A percentile compares a stretch with the other conserved stretches of the same genome.
phyloP scores from a whole-genome alignment of 345 rosid genomes.

The Eucalyptus shirleyi region DNA sequence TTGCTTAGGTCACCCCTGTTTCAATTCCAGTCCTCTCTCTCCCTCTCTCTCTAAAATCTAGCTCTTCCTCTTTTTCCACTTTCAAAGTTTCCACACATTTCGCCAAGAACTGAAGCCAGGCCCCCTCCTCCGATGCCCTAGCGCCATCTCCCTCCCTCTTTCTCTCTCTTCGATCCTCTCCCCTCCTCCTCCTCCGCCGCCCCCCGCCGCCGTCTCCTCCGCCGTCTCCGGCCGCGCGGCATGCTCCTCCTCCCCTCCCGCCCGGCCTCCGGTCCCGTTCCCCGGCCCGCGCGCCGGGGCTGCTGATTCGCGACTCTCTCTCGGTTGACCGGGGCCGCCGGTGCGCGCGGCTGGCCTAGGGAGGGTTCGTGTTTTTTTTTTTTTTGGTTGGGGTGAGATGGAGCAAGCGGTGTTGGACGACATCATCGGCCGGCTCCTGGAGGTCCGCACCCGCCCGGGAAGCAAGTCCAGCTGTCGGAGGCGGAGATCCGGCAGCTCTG shows the following conservation, averaged over 20 bases:
- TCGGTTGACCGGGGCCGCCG: not conserved
- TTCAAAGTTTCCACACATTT: not conserved
- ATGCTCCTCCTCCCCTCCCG: not conserved
- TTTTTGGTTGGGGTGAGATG: constrained; percentile 3
- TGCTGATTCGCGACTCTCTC: not conserved
- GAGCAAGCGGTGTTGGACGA: constrained; percentile 50
- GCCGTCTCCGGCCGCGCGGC: not conserved
- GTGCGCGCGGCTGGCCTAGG: not conserved
- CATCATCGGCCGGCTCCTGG: constrained; percentile 50
- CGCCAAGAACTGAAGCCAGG: not conserved
- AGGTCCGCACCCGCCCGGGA: constrained; percentile 51
- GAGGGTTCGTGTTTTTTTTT: not conserved
- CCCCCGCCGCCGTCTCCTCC: not conserved
- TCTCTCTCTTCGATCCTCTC: not conserved
- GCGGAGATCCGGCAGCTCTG: constrained; percentile 70
- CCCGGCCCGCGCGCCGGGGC: not conserved
- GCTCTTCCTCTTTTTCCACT: not conserved
- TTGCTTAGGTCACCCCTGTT: not conserved
- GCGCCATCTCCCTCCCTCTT: too few species aligned
- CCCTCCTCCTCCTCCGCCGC: not conserved
- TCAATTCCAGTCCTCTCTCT: not conserved
- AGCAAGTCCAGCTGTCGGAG: constrained; percentile 66
- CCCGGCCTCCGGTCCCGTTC: not conserved
- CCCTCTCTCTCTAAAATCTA: not conserved
- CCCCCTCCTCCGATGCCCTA: not conserved